Base-by-base conservation (phyloP, 179 eudicot genomes). In the Pouteria campechiana region DNA sequence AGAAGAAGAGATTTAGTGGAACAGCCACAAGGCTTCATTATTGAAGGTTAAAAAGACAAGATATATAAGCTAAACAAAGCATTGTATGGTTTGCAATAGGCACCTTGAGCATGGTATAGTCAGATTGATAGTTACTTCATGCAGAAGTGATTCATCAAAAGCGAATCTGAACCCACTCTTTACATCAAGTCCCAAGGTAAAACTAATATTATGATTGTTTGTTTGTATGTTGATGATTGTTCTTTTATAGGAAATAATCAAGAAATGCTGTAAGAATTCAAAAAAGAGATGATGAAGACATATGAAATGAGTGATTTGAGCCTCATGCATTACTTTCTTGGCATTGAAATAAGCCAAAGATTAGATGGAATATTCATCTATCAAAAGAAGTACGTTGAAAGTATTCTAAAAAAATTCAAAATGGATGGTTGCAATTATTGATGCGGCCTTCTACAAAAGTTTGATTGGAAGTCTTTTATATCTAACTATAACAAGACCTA, bases 391-490 rank as follows among this genome's bases (percentile, higher is more conserved):
- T 51, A 35, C 17, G 36, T 32, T 3, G n/a, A 3, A 19, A 9
- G 37, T 7, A 4, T 59, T 2, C 10, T 54, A 40, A 17, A 48
- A 25, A 59, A 22, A 3, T 50, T 44, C 23, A 44, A 36, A 3
- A 47, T 54, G 51, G 5, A 44, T 7, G 25, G 21, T 15, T 37
- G 23, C 12, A 31, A 46, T 11, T 13, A 40, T n/a, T 4, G 33
- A 45, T n/a, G 34, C 12, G 4, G 17, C 24, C 21, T 1, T 7
- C 1, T 49, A 25, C 19, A 32, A 32, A 29, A 41, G 50, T 21
- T 17, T 49, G 8, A 29, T 50, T n/a, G 54, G 49, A 2, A 52
- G 49, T 28, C 25, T 60, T 16, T 27, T 48, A 1, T 57, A 57
- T 41, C 36, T 57, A 1, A 57, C 49, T 0, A 19, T 36, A 3